Evolutionary conservation across 2,329 filamentous ascomycete genomes (phyloP), one percentile per base, ranked within the genome.

Genomic region (Dothistroma septosporum): DNA sequence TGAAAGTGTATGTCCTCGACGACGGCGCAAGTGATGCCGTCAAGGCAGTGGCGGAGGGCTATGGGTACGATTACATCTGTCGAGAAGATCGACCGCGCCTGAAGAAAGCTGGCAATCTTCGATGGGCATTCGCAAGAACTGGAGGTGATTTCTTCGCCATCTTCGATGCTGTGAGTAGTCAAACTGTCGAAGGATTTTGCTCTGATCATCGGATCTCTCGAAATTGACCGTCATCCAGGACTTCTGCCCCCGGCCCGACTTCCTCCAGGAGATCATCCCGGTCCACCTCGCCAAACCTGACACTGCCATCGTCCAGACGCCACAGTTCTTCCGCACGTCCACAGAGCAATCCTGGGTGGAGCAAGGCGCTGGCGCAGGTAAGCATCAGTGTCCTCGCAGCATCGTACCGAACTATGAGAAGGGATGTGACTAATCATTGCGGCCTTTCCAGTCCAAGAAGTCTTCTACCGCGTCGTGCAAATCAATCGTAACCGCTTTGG

Each of bases 401-500:
- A 28, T 28, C 24, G 24, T 28, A 28, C 24, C 24, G 24, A 3
- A 2, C 24, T 2, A 28, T 28, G 3, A 28, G 24, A 28, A 28
- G 24, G 24, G 24, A 2, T 28, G 6, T 28, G 24, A 3, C 6
- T 28, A 28, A 28, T 28, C 6, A 2, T 28, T 28, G 2, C 24
- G 2, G 24, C 24, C 24, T 28, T 28, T 6, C 24, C 24, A 0
- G 75, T 76, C 1, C 76, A 78, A 61, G 76, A 78, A 60, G 66
- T 77, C 32, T 77, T 77, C 66, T 78, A 77, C 61, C 76, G 76
- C 12, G 76, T 78, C 5, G 76, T 78, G 7, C 75, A 78, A 66
- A 72, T 76, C 35, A 77, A 77, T 46, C 70, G 76, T 11, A 74
- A 78, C 55, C 66, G 68, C 24, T 78, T 76, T 74, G 76, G 75